Evolutionary conservation across 2,329 filamentous ascomycete species (phyloP).

Genomic region (Endoconidiophora laricicola): DNA sequence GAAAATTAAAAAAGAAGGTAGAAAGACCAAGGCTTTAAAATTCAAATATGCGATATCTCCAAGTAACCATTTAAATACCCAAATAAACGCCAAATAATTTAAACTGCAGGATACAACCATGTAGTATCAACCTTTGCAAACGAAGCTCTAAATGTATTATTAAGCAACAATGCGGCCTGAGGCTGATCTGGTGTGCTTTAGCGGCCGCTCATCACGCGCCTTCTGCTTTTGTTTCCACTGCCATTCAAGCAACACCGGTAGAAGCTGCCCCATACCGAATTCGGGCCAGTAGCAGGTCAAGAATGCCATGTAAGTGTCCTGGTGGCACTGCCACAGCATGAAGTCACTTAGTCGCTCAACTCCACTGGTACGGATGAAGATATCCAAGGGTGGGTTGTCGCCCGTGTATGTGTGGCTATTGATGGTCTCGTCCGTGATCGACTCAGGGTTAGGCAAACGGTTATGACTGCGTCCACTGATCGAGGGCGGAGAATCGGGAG

Average conservation of each 20-base stretch:
- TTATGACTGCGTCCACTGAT: slow-evolving; percentile 18
- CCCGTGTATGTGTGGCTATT: slow-evolving; percentile 79
- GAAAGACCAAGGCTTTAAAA: too few relatives aligned
- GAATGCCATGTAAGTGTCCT: slow-evolving; percentile 85
- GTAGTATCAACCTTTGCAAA: neutral
- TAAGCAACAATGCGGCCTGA: slow-evolving; percentile 11
- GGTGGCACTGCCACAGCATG: slow-evolving; percentile 96
- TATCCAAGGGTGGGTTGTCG: slow-evolving; percentile 69
- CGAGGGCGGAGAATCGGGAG: slow-evolving; percentile 32
- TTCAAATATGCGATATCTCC: too few relatives aligned
- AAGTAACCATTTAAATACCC: neutral
- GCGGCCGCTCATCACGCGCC: slow-evolving; percentile 32
- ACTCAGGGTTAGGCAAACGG: slow-evolving; percentile 56
- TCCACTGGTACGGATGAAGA: slow-evolving; percentile 82
- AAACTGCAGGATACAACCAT: neutral
- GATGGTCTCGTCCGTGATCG: slow-evolving; percentile 68
- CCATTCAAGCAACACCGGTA: slow-evolving; percentile 89
- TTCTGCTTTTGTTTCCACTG: slow-evolving; percentile 46
- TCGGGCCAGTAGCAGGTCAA: slow-evolving; percentile 88
- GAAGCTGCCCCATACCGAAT: slow-evolving; percentile 83
- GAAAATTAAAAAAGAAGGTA: too few relatives aligned
- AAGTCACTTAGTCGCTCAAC: slow-evolving; percentile 91
- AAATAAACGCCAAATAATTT: neutral
- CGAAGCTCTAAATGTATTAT: neutral
- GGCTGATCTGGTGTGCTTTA: slow-evolving; percentile 18